Evolutionary conservation across 129 eudicot species (phyloP).

Genomic region (Oenanthe sinensis): DNA sequence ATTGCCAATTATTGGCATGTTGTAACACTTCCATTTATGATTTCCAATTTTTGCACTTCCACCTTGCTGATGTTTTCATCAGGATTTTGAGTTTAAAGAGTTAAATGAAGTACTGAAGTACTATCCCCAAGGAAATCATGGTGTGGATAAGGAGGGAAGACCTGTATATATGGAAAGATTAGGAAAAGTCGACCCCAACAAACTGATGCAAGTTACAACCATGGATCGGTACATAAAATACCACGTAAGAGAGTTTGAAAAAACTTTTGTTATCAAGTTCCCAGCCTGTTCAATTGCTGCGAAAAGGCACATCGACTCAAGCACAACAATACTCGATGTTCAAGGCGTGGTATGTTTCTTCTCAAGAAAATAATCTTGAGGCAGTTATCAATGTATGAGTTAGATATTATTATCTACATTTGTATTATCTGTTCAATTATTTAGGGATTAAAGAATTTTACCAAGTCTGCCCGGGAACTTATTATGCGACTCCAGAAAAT

Average conservation of each 20-base stretch:
- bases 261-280: slow-evolving; percentile 54
- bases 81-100: slow-evolving; percentile 90
- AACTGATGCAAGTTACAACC: slow-evolving; percentile 91
- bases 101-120: slow-evolving; percentile 71
- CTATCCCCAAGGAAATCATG: slow-evolving; percentile 94
- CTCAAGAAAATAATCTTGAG: neutral
- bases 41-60: slow-evolving; percentile 6
- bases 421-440: neutral
- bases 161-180: slow-evolving; percentile 90
- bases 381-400: neutral
- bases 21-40: neutral
- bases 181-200: slow-evolving; percentile 87
- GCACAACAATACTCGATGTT: slow-evolving; percentile 90
- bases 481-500: slow-evolving; percentile 78
- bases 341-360: slow-evolving; percentile 77
- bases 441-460: slow-evolving; percentile 84
- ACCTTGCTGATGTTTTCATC: slow-evolving; percentile 17
- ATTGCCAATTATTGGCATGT: neutral
- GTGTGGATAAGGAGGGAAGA: slow-evolving; percentile 87
- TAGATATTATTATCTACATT: neutral
- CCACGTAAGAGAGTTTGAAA: slow-evolving; percentile 93
- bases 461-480: slow-evolving; percentile 85
- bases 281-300: slow-evolving; percentile 96
- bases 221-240: slow-evolving; percentile 85
- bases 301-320: slow-evolving; percentile 79